phyloP scores from a whole-genome alignment of 805 yeast genomes.

The Groenewaldozyma tartarivorans region DNA sequence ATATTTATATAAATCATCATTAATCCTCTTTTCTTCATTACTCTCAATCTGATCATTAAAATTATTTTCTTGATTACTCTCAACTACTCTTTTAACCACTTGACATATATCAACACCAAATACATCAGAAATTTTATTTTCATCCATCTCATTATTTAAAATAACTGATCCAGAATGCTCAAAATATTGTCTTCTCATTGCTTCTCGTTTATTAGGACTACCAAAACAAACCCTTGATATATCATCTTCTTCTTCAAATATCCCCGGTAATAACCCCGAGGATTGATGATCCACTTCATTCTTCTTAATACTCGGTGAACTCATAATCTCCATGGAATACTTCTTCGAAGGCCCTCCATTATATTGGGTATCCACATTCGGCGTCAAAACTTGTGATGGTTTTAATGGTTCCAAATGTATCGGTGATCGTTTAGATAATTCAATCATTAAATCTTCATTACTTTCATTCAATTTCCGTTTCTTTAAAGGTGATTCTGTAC shows the following conservation, averaged over 20 bases:
- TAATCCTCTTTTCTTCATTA: background rate
- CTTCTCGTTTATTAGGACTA: constrained; percentile 27
- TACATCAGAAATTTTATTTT: constrained; percentile 30
- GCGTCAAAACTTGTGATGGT: background rate
- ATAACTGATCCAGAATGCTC: constrained; percentile 20
- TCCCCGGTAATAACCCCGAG: constrained; percentile 21
- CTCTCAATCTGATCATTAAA: background rate
- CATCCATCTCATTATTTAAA: constrained; percentile 3
- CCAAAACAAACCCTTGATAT: constrained; percentile 29
- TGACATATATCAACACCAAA: constrained; percentile 51
- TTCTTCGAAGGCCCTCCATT: background rate
- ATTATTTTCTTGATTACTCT: constrained; percentile 1
- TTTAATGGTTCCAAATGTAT: background rate
- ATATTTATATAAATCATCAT: background rate
- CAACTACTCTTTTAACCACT: constrained; percentile 39
- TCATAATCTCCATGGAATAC: background rate
- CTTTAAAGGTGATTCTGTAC: constrained; percentile 12
- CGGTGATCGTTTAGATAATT: background rate
- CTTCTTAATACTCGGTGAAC: constrained; percentile 11
- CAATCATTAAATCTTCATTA: background rate
- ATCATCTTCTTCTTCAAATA: constrained; percentile 17
- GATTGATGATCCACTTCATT: background rate
- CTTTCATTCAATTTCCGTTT: constrained; percentile 2
- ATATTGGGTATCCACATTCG: background rate
- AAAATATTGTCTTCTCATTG: constrained; percentile 19